A percentile compares a stretch with the other conserved stretches of the same genome.
Conservation (phyloP, 176 grass and related monocot genomes). For the Cenchrus fungigraminus region DNA sequence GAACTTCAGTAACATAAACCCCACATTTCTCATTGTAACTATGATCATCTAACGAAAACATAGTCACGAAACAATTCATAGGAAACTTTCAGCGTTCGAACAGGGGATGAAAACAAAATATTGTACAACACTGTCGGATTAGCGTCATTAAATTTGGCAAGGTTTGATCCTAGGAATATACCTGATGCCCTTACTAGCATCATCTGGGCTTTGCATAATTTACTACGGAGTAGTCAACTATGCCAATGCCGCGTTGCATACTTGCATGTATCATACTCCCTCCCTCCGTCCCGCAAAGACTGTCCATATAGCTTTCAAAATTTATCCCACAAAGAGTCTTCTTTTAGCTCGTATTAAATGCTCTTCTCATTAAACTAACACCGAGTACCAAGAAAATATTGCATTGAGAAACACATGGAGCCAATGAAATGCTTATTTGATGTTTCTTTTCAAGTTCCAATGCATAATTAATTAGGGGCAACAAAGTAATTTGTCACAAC, state of each 20-base stretch:
- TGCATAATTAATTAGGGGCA: too few relatives aligned
- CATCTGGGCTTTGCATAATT: conserved; percentile 7
- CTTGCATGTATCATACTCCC: not conserved
- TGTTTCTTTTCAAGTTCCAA: too few relatives aligned
- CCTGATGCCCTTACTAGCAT: conserved; percentile 11
- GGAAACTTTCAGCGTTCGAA: not conserved
- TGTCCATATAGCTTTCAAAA: too few relatives aligned
- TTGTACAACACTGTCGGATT: not conserved
- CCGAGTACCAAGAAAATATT: too few relatives aligned
- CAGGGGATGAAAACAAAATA: not conserved
- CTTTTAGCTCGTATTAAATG: too few relatives aligned
- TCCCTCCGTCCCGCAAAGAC: too few relatives aligned
- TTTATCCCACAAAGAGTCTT: too few relatives aligned
- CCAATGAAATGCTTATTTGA: too few relatives aligned
- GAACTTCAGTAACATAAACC: not conserved
- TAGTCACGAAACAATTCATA: too few relatives aligned
- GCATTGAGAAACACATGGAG: too few relatives aligned
- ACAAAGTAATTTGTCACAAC: too few relatives aligned
- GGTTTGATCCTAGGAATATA: conserved; percentile 47
- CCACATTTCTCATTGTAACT: not conserved
- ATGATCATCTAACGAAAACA: not conserved
- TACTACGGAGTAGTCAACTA: conserved; percentile 23
- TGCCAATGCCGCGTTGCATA: conserved; percentile 8
- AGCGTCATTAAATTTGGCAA: not conserved
- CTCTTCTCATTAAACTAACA: too few relatives aligned